Evolutionary conservation across 805 yeast genomes (phyloP).

Genomic region (Starmera pachycereana): DNA sequence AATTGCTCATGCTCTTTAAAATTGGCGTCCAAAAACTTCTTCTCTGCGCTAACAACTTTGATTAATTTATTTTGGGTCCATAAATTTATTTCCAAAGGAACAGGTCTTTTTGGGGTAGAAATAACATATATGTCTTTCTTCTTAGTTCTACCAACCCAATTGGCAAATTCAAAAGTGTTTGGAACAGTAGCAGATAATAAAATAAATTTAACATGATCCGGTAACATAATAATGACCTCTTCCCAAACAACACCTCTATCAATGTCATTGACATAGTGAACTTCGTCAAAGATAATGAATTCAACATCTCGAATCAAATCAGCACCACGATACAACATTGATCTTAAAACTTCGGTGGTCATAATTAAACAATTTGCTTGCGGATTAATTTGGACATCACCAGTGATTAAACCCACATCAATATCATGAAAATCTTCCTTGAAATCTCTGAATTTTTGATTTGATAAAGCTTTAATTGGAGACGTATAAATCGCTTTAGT

Average conservation of each 20-base stretch:
- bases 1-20: conserved; percentile 50
- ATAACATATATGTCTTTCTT: conserved; percentile 94
- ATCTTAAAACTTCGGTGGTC: conserved; percentile 94
- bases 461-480: conserved; percentile 85
- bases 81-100: conserved; percentile 78
- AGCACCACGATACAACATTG: conserved; percentile 95
- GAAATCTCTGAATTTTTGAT: conserved; percentile 86
- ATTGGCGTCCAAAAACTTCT: conserved; percentile 57
- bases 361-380: conserved; percentile 93
- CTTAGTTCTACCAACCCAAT: conserved; percentile 97
- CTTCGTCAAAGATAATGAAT: conserved; percentile 95
- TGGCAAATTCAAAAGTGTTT: conserved; percentile 95
- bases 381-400: conserved; percentile 95
- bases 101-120: conserved; percentile 93
- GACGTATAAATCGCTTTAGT: conserved; percentile 95
- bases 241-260: conserved; percentile 99
- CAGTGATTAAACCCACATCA: conserved; percentile 91
- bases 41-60: conserved; percentile 65
- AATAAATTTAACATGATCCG: conserved; percentile 90
- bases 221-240: conserved; percentile 95
- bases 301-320: conserved; percentile 95
- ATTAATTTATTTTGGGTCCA: conserved; percentile 72
- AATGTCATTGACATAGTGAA: conserved; percentile 93
- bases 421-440: conserved; percentile 66
- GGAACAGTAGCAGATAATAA: conserved; percentile 95